phyloP scores from a whole-genome alignment of 192 early-diverging fungal genomes.

The Gorgonomyces haynaldii region DNA sequence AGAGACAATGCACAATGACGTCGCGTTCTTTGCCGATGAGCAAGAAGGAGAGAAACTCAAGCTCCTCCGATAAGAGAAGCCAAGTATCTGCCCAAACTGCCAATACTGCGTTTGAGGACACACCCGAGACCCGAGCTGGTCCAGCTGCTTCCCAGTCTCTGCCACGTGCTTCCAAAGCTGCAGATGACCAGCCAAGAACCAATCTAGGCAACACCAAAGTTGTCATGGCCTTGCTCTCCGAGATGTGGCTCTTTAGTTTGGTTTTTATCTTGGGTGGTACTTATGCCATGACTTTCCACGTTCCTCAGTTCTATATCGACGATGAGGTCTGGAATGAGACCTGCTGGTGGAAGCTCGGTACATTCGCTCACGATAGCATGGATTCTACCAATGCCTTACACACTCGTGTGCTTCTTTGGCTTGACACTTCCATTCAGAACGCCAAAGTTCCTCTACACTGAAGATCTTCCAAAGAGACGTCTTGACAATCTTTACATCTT shows the following conservation, averaged over 20 bases:
- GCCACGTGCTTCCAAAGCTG: neutral
- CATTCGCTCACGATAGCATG: conserved; percentile 19
- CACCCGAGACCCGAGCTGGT: conserved; percentile 19
- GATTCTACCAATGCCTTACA: conserved; percentile 46
- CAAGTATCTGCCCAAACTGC: too few relatives aligned
- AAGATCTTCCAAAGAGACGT: conserved; percentile 31
- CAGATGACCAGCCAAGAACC: conserved; percentile 24
- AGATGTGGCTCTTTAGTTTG: conserved; percentile 43
- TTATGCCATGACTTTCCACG: conserved; percentile 33
- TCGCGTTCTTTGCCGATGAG: too few relatives aligned
- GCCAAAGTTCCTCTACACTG: conserved; percentile 42
- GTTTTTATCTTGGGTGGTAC: conserved; percentile 29
- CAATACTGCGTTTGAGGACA: conserved; percentile 22
- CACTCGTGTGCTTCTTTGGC: conserved; percentile 46
- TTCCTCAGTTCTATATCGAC: conserved; percentile 30
- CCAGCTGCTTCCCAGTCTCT: conserved; percentile 9
- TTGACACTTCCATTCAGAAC: conserved; percentile 42
- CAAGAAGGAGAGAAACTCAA: too few relatives aligned
- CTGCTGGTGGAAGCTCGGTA: conserved; percentile 50
- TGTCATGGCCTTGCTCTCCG: conserved; percentile 37
- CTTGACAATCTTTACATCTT: conserved; percentile 50
- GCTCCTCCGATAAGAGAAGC: too few relatives aligned
- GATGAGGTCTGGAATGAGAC: conserved; percentile 35
- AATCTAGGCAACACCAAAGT: conserved; percentile 42
- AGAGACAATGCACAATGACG: too few relatives aligned